phyloP scores from a whole-genome alignment of 1,284 basidiomycete genomes.

The Heterobasidion irregulare region DNA sequence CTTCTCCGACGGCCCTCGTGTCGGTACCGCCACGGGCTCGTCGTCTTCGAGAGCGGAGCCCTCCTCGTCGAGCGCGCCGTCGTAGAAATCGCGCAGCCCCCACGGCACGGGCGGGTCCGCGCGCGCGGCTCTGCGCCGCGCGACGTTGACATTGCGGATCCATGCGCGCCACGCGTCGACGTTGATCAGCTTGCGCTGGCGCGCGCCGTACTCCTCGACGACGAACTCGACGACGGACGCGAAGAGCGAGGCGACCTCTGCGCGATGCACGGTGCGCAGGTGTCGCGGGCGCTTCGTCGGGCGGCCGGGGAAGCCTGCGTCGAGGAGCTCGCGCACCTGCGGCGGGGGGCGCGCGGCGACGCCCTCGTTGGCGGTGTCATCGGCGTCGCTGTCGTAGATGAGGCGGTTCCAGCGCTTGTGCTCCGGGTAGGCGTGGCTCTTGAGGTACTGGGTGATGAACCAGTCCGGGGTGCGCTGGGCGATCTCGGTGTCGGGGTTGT shows the following conservation, averaged over 20 bases:
- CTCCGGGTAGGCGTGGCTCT: conserved; percentile 17
- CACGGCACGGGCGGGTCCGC: not conserved
- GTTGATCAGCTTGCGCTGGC: conserved; percentile 1
- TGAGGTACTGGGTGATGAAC: conserved; percentile 31
- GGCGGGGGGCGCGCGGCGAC: not conserved
- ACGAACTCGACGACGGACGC: conserved; percentile 10
- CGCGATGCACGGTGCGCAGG: conserved; percentile 7
- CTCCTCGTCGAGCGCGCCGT: not conserved
- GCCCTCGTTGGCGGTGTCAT: conserved; percentile 4
- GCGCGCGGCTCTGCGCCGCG: not conserved
- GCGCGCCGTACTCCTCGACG: not conserved
- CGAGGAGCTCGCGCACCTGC: not conserved
- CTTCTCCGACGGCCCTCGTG: not conserved
- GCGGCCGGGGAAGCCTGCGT: not conserved
- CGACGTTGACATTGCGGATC: not conserved
- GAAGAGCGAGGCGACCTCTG: conserved; percentile 9
- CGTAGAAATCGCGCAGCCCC: conserved; percentile 10
- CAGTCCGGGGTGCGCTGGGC: conserved; percentile 37
- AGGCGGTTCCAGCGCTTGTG: conserved; percentile 24
- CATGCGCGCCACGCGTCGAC: conserved; percentile 4
- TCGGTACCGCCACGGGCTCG: not conserved
- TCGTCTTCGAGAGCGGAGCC: not conserved
- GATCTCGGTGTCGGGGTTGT: conserved; percentile 19
- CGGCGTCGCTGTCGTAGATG: conserved; percentile 15
- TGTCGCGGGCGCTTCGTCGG: conserved; percentile 5